phyloP scores from a whole-genome alignment of 1,284 basidiomycete species.

The Ceratobasidium sp. region DNA sequence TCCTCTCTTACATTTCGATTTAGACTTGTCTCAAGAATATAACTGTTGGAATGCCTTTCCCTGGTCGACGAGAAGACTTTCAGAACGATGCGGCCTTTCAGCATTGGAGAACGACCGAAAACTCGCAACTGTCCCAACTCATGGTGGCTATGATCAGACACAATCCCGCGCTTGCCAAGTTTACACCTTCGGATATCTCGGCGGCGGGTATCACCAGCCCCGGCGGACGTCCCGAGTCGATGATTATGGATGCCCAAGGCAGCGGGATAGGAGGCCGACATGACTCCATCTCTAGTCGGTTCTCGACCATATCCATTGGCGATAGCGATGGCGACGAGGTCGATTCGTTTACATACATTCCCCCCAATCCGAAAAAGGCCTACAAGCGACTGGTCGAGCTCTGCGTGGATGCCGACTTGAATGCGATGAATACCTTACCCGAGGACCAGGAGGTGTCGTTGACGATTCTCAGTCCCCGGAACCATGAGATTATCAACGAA shows the following conservation, averaged over 20 bases:
- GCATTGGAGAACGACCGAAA: slow-evolving; percentile 85
- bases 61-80: slow-evolving; percentile 88
- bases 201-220: slow-evolving; percentile 50
- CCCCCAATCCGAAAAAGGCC: slow-evolving; percentile 83
- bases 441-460: slow-evolving; percentile 97
- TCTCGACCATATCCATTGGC: slow-evolving; percentile 60
- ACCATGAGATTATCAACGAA: slow-evolving; percentile 85
- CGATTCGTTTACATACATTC: slow-evolving; percentile 86
- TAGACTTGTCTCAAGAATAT: slow-evolving; percentile 93
- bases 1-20: slow-evolving; percentile 33
- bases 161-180: slow-evolving; percentile 88
- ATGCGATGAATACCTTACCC: slow-evolving; percentile 87
- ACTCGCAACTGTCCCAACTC: slow-evolving; percentile 81
- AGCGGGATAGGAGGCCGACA: slow-evolving; percentile 55
- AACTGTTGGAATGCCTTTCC: slow-evolving; percentile 81
- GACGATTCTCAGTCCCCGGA: slow-evolving; percentile 84
- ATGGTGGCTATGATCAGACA: slow-evolving; percentile 87
- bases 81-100: slow-evolving; percentile 79
- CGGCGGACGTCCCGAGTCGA: slow-evolving; percentile 60
- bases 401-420: slow-evolving; percentile 86
- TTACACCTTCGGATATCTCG: slow-evolving; percentile 64
- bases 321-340: slow-evolving; percentile 71
- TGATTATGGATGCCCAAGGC: slow-evolving; percentile 57
- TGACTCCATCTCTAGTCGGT: slow-evolving; percentile 67
- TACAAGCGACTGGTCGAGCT: slow-evolving; percentile 85